Percentiles rank a stretch among this genome's conserved stretches.
Evolutionary conservation across 768 basidiomycete genomes (phyloP).

Genomic region (Calocera cornea): DNA sequence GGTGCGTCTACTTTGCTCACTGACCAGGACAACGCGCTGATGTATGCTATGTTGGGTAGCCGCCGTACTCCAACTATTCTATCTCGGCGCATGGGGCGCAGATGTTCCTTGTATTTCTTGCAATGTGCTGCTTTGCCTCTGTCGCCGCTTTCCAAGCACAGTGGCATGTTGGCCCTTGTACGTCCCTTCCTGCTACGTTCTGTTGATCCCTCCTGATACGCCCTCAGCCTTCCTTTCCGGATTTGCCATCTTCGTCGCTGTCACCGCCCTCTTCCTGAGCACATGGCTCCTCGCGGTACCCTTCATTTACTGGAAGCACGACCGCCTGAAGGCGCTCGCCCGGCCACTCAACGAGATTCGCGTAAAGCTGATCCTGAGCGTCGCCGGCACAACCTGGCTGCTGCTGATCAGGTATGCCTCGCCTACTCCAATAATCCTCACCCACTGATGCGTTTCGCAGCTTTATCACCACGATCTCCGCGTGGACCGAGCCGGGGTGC

Average conservation of each 20-base stretch:
- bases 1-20: neutral
- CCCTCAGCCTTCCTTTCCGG: constrained; percentile 66
- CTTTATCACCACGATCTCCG: constrained; percentile 25
- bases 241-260: constrained; percentile 69
- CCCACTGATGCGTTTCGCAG: constrained; percentile 10
- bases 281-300: constrained; percentile 63
- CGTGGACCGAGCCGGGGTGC: constrained; percentile 82
- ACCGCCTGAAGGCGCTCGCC: constrained; percentile 62
- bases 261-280: constrained; percentile 59
- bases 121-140: constrained; percentile 82
- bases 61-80: constrained; percentile 75
- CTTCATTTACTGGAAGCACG: constrained; percentile 72
- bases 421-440: neutral
- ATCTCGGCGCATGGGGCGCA: constrained; percentile 66
- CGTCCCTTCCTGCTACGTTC: constrained; percentile 24
- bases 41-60: constrained; percentile 31
- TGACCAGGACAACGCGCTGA: too few species aligned
- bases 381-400: constrained; percentile 47
- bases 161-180: constrained; percentile 75
- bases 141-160: constrained; percentile 81
- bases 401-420: constrained; percentile 68
- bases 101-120: constrained; percentile 85
- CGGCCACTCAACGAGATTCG: constrained; percentile 71
- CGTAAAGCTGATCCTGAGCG: constrained; percentile 70
- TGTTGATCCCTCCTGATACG: neutral